Conservation (phyloP, 140 eudicot genomes). For the Ambrosia hybrid region DNA sequence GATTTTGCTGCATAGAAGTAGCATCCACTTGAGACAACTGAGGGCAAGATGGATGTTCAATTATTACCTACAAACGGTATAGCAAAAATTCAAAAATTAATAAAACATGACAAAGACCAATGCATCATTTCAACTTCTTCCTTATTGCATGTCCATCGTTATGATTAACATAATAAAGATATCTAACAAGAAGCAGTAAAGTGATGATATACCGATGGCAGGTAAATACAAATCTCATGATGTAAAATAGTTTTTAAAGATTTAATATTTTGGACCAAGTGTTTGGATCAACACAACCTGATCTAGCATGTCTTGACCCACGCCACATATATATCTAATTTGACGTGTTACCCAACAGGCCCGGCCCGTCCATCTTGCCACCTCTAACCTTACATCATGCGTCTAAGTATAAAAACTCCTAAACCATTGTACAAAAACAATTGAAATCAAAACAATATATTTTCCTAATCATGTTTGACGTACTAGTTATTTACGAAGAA, state of each 20-base stretch:
- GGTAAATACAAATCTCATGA: slow-evolving; percentile 1
- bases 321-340: no score
- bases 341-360: no score
- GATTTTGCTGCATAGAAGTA: slow-evolving; percentile 35
- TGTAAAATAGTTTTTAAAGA: not conserved
- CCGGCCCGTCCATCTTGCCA: not conserved
- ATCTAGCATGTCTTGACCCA: no score
- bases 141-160: not conserved
- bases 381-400: not conserved
- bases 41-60: slow-evolving; percentile 44
- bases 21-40: slow-evolving; percentile 49
- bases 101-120: not conserved
- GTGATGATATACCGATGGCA: not conserved
- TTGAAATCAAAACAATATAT: not conserved
- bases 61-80: slow-evolving; percentile 47
- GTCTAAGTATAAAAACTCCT: not conserved
- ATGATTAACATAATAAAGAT: slow-evolving; percentile 7
- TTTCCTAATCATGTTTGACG: not conserved
- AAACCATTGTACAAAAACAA: not conserved
- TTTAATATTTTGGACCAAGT: no score
- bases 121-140: slow-evolving; percentile 1
- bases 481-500: not conserved
- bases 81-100: slow-evolving; percentile 17
- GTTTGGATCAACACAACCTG: no score
- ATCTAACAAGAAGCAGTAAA: slow-evolving; percentile 1